These are phyloP conservation scores for Talinum fruticosum DNA, from an alignment of 148 eudicot genomes.

Conservation along the genomic window DNA sequence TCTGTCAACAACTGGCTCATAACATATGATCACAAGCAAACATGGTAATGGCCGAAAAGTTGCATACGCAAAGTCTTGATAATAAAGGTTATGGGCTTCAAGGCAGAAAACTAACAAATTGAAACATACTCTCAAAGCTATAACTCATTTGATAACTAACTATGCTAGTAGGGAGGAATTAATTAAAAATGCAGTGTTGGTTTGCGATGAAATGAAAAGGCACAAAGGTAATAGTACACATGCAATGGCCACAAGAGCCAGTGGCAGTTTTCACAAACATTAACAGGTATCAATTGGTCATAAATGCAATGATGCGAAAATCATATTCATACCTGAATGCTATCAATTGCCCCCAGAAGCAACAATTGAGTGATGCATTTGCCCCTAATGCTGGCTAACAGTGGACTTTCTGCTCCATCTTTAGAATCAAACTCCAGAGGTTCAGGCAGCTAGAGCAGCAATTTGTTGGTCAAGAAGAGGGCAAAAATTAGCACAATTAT, in stretches of 20 bases:
- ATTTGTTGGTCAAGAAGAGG: conserved; percentile 18
- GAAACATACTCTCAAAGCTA: neutral
- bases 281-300: neutral
- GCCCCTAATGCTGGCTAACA: conserved; percentile 72
- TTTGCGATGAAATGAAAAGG: neutral
- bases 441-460: conserved; percentile 43
- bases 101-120: neutral
- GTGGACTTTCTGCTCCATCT: conserved; percentile 67
- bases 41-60: neutral
- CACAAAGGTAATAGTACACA: neutral
- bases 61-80: neutral
- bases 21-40: neutral
- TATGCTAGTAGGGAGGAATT: neutral
- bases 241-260: neutral
- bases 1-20: neutral
- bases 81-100: neutral
- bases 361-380: conserved; percentile 89
- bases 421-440: conserved; percentile 49
- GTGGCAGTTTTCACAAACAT: neutral
- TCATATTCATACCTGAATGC: conserved; percentile 67
- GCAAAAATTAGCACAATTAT: conserved; percentile 6
- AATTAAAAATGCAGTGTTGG: neutral
- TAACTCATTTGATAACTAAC: neutral
- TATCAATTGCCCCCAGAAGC: conserved; percentile 81
- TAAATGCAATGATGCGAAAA: neutral